Percentiles rank a stretch among this genome's conserved stretches.
Conservation (phyloP, 192 early-diverging fungal species). For the Glomus cerebriforme region DNA sequence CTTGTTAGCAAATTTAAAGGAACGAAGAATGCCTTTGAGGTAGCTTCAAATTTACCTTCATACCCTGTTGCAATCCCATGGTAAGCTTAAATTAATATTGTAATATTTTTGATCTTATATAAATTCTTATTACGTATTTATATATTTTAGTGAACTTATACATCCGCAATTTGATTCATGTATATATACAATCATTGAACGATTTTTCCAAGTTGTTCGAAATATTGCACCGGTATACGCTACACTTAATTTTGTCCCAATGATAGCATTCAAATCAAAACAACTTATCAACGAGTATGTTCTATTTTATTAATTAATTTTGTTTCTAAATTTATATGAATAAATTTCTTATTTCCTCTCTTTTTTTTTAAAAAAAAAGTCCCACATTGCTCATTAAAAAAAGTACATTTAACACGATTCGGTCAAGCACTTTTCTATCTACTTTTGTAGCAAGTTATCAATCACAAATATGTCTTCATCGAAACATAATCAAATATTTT, state of each 20-base stretch:
- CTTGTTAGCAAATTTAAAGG: constrained; percentile 39
- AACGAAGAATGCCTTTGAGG: constrained; percentile 45
- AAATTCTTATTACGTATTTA: neutral
- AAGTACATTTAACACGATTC: constrained; percentile 55
- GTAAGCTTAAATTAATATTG: constrained; percentile 28
- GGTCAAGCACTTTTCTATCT: constrained; percentile 65
- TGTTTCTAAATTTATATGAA: neutral
- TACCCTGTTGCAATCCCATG: constrained; percentile 59
- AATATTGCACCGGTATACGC: constrained; percentile 65
- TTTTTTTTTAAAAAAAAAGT: constrained; percentile 34
- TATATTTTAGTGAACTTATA: constrained; percentile 43
- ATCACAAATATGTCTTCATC: constrained; percentile 66
- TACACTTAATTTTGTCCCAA: constrained; percentile 73
- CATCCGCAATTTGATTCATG: constrained; percentile 60
- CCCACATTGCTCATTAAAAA: constrained; percentile 52
- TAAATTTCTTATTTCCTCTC: neutral
- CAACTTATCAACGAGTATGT: constrained; percentile 56
- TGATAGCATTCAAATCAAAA: constrained; percentile 63
- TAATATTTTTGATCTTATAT: neutral
- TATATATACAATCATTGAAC: constrained; percentile 41
- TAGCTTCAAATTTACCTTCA: constrained; percentile 40
- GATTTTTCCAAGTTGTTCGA: constrained; percentile 57
- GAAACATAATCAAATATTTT: constrained; percentile 53
- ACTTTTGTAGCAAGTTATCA: constrained; percentile 68
- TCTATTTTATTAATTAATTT: neutral